A percentile compares a stretch with the other conserved stretches of the same genome.
Evolutionary conservation across 2,329 filamentous ascomycete species (phyloP).

Genomic region (Phyllosticta capitalensis): DNA sequence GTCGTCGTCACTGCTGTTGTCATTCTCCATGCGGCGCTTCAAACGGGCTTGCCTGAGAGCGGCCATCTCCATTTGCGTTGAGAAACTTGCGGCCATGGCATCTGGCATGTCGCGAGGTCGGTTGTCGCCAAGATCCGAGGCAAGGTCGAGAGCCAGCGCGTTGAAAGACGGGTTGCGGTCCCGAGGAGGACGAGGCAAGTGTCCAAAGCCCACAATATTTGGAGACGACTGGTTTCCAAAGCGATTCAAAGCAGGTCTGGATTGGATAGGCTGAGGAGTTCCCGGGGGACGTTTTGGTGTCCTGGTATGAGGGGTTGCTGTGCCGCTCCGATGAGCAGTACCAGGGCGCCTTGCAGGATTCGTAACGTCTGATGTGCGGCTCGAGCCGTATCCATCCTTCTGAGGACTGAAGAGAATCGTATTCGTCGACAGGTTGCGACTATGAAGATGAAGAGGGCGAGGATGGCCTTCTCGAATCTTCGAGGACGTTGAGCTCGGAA

Average conservation of each 20-base stretch:
- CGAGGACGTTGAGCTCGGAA: slow-evolving; percentile 16
- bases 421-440: slow-evolving; percentile 66
- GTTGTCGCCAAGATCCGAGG: slow-evolving; percentile 62
- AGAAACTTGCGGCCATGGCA: slow-evolving; percentile 59
- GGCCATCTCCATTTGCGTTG: slow-evolving; percentile 49
- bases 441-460: slow-evolving; percentile 32
- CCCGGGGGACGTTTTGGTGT: slow-evolving; percentile 1
- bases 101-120: slow-evolving; percentile 50
- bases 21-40: neutral
- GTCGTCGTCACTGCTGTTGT: slow-evolving; percentile 14
- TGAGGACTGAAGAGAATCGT: slow-evolving; percentile 78
- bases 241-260: slow-evolving; percentile 24
- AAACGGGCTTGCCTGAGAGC: slow-evolving; percentile 15
- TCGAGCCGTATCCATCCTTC: slow-evolving; percentile 34
- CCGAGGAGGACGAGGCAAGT: slow-evolving; percentile 44
- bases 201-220: slow-evolving; percentile 47
- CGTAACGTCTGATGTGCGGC: slow-evolving; percentile 29
- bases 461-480: slow-evolving; percentile 1
- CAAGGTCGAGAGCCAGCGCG: slow-evolving; percentile 51
- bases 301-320: slow-evolving; percentile 22
- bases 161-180: slow-evolving; percentile 55
- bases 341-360: slow-evolving; percentile 22
- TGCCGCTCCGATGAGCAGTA: slow-evolving; percentile 22
- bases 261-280: slow-evolving; percentile 17
- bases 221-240: slow-evolving; percentile 23